A percentile compares a stretch with the other conserved stretches of the same genome.
Evolutionary conservation across 1,139 yeast species (phyloP).

Genomic region (Lodderomyces pseudojiufengensis): DNA sequence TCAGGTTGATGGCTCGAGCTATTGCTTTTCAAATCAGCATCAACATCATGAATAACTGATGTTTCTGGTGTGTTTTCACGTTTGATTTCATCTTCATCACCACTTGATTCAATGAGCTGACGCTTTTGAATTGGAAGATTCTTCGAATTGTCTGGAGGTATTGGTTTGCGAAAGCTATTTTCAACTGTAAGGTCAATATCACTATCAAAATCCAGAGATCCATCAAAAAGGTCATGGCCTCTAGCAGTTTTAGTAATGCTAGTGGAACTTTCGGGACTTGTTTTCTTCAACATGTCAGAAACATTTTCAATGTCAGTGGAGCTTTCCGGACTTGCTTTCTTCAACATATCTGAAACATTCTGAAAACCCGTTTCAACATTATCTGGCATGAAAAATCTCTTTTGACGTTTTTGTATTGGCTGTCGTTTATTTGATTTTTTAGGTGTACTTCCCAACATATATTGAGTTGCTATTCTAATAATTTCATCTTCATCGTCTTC

Average conservation of each 20-base stretch:
- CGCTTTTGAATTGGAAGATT: not conserved
- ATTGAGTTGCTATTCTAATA: slow-evolving; percentile 56
- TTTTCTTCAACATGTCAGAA: slow-evolving; percentile 41
- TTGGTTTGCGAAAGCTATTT: not conserved
- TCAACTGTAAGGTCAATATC: slow-evolving; percentile 2
- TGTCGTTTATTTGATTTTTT: not conserved
- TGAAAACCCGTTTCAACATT: slow-evolving; percentile 69
- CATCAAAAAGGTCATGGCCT: too few species aligned
- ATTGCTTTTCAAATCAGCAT: not conserved
- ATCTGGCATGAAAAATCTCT: slow-evolving; percentile 73
- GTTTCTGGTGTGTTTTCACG: slow-evolving; percentile 4
- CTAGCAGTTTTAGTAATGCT: too few species aligned
- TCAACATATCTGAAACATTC: slow-evolving; percentile 51
- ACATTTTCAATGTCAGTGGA: slow-evolving; percentile 50
- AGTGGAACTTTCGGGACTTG: slow-evolving; percentile 16
- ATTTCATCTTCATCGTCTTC: slow-evolving; percentile 65
- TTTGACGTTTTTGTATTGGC: slow-evolving; percentile 23
- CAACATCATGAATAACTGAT: not conserved
- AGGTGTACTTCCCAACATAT: slow-evolving; percentile 27
- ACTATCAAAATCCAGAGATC: not conserved
- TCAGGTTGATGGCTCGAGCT: not conserved
- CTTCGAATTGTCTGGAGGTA: not conserved
- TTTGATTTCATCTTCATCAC: not conserved
- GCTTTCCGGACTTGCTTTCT: slow-evolving; percentile 24
- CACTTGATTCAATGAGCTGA: not conserved